phyloP scores from a whole-genome alignment of 2,329 filamentous ascomycete genomes.

The Aphanocladium album region DNA sequence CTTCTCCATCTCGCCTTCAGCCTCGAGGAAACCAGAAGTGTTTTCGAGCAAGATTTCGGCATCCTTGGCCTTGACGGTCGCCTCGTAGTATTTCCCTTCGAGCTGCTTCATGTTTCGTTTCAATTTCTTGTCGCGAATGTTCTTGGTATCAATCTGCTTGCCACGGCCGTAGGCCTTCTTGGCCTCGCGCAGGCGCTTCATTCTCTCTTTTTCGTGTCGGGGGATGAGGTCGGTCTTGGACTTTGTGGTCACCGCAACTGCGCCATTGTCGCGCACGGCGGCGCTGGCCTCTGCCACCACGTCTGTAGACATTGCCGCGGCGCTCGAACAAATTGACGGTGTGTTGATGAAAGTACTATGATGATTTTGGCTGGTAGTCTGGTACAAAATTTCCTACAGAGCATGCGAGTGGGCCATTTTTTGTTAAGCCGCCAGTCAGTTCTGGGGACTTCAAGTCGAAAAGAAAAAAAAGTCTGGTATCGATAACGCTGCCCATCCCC shows the following conservation, averaged over 20 bases:
- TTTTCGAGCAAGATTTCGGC: slow-evolving; percentile 93
- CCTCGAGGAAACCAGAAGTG: slow-evolving; percentile 76
- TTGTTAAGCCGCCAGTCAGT: neutral
- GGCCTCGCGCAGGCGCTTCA: slow-evolving; percentile 54
- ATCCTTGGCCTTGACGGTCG: slow-evolving; percentile 81
- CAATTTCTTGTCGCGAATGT: slow-evolving; percentile 84
- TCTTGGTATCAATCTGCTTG: slow-evolving; percentile 64
- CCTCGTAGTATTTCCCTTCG: slow-evolving; percentile 78
- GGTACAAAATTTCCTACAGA: neutral
- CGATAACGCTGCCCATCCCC: slow-evolving; percentile 1
- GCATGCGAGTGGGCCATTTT: neutral
- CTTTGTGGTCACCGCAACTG: slow-evolving; percentile 42
- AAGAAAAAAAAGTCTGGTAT: slow-evolving; percentile 12
- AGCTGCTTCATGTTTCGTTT: slow-evolving; percentile 72
- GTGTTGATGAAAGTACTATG: neutral
- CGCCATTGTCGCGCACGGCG: slow-evolving; percentile 46
- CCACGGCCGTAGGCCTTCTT: slow-evolving; percentile 81
- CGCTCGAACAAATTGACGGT: neutral
- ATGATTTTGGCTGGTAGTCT: neutral
- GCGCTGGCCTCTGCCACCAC: slow-evolving; percentile 23
- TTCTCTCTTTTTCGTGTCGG: slow-evolving; percentile 46
- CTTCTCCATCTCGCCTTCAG: slow-evolving; percentile 80
- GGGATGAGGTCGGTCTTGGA: slow-evolving; percentile 48
- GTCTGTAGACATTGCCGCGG: slow-evolving; percentile 1
- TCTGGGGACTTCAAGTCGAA: neutral